Evolutionary conservation across 306 rosid species (phyloP).

Genomic region (Prunus davidiana): DNA sequence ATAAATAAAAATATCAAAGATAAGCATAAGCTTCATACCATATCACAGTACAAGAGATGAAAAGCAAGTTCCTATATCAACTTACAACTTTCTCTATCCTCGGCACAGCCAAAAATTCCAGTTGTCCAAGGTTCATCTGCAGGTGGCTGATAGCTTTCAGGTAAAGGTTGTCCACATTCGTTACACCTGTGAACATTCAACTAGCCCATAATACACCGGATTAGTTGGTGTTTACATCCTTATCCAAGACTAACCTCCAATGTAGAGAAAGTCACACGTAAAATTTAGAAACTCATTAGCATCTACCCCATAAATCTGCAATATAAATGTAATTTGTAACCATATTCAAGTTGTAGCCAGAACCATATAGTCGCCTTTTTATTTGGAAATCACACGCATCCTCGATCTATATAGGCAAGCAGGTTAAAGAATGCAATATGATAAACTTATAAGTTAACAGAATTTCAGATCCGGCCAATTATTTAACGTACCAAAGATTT

Average conservation of each 20-base stretch:
- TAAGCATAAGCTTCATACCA: neutral
- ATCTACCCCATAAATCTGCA: neutral
- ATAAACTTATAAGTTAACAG: neutral
- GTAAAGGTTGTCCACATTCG: constrained; percentile 90
- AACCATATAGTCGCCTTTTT: neutral
- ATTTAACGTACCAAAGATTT: neutral
- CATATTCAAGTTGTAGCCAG: neutral
- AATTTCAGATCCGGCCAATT: neutral
- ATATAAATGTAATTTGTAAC: neutral
- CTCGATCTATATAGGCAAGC: too few relatives aligned
- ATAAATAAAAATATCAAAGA: neutral
- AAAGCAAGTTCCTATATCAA: constrained; percentile 21
- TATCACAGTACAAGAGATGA: neutral
- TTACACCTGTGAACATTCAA: constrained; percentile 70
- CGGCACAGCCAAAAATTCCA: constrained; percentile 84
- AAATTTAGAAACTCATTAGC: neutral
- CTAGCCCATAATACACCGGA: constrained; percentile 34
- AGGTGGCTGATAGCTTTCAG: constrained; percentile 90
- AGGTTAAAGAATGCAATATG: too few relatives aligned
- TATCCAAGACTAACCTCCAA: neutral
- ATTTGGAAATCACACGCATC: too few relatives aligned
- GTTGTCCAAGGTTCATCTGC: constrained; percentile 97
- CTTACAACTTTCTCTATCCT: constrained; percentile 94
- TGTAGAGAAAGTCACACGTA: neutral
- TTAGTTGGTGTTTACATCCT: constrained; percentile 8